Percentiles rank a stretch among this genome's conserved stretches.
phyloP scores from a whole-genome alignment of 257 asterid species.

The Striga asiatica region DNA sequence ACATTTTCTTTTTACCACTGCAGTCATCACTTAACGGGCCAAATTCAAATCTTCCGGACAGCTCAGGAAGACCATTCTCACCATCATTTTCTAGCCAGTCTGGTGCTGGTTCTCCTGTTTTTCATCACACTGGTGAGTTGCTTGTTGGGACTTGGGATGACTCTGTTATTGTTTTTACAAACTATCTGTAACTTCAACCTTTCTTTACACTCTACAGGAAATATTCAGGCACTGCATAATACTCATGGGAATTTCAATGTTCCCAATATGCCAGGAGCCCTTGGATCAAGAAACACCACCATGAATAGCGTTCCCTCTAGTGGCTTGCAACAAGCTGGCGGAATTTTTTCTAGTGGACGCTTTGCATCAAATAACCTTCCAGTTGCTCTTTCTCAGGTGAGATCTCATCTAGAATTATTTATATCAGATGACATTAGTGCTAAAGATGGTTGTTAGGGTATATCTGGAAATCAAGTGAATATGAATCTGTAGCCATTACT shows the following conservation, averaged over 20 bases:
- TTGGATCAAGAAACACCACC: slow-evolving; percentile 78
- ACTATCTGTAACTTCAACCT: slow-evolving; percentile 16
- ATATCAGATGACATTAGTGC: slow-evolving; percentile 6
- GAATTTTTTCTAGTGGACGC: slow-evolving; percentile 74
- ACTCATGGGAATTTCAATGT: slow-evolving; percentile 80
- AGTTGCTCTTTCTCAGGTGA: slow-evolving; percentile 79
- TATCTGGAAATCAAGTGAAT: not conserved
- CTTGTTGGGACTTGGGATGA: slow-evolving; percentile 21
- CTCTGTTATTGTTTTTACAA: slow-evolving; percentile 4
- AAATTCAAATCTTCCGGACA: slow-evolving; percentile 79
- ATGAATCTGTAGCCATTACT: not conserved
- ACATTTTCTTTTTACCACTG: slow-evolving; percentile 18
- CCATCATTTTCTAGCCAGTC: slow-evolving; percentile 89
- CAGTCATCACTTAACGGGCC: slow-evolving; percentile 90
- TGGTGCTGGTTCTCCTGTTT: slow-evolving; percentile 84
- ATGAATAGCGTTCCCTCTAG: slow-evolving; percentile 74
- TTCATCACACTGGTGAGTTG: slow-evolving; percentile 69
- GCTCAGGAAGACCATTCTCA: slow-evolving; percentile 69
- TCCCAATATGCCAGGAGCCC: slow-evolving; percentile 79
- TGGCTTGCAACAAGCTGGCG: slow-evolving; percentile 79
- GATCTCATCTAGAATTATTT: slow-evolving; percentile 16
- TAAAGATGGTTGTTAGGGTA: not conserved
- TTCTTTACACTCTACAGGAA: slow-evolving; percentile 52
- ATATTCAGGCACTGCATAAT: slow-evolving; percentile 84
- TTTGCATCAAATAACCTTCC: slow-evolving; percentile 84